Evolutionary conservation across 2,329 filamentous ascomycete species (phyloP).

Genomic region (Ceratocystis destructans): DNA sequence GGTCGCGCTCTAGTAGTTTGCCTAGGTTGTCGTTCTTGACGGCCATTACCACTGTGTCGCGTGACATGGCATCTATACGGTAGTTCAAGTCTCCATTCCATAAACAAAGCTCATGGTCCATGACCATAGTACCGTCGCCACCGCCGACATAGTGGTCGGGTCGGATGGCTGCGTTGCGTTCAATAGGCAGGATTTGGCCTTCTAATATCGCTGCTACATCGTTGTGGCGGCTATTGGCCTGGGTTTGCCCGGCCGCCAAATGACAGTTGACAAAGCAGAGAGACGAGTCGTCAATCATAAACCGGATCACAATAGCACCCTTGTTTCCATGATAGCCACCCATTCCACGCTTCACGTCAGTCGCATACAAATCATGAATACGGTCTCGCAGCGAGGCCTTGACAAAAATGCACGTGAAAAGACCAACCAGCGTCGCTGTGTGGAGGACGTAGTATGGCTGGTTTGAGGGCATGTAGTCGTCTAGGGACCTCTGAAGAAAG

Average conservation of each 20-base stretch:
- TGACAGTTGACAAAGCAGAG: constrained; percentile 97
- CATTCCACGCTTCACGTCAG: constrained; percentile 91
- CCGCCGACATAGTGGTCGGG: constrained; percentile 74
- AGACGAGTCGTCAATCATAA: constrained; percentile 84
- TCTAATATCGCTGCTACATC: constrained; percentile 87
- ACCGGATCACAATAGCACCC: constrained; percentile 82
- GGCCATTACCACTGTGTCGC: constrained; percentile 79
- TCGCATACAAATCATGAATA: constrained; percentile 62
- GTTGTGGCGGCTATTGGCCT: constrained; percentile 81
- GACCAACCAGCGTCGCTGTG: constrained; percentile 72
- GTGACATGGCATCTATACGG: constrained; percentile 91
- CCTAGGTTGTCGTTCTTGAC: constrained; percentile 66
- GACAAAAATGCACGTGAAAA: constrained; percentile 94
- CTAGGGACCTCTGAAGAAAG: constrained; percentile 66
- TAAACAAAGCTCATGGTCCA: constrained; percentile 96
- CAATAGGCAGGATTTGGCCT: constrained; percentile 55
- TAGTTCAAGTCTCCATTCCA: constrained; percentile 96
- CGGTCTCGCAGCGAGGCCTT: constrained; percentile 63
- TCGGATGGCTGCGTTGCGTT: constrained; percentile 52
- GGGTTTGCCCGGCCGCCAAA: constrained; percentile 81
- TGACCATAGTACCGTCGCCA: constrained; percentile 87
- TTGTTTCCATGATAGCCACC: constrained; percentile 94
- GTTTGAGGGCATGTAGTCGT: constrained; percentile 65
- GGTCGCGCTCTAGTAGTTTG: constrained; percentile 85
- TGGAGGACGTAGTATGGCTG: constrained; percentile 77